Base-by-base conservation (phyloP, 257 asterid genomes). In the Solanum sejunctum region DNA sequence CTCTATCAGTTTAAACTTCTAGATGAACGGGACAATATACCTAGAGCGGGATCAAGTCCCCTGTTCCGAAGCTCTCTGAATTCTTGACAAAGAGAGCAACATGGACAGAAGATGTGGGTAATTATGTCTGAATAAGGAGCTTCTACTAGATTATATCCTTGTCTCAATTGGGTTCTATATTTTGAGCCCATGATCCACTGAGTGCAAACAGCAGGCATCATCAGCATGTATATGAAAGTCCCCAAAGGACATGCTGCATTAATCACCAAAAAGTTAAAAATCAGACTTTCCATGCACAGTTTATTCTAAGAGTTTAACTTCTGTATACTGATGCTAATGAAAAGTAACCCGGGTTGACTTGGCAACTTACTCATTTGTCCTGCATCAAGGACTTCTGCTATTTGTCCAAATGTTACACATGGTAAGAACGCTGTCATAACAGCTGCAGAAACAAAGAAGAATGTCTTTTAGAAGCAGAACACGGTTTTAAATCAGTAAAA, bases 391-490 rank as follows among this genome's bases (percentile, higher is more conserved):
- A 91, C 90, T 83, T 91, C 94, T 20, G 92, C 89, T 66, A 89
- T 86, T 88, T 91, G 93, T 57, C 94, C 94, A 64, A 90, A 90
- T 57, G 93, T 91, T 21, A 89, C 90, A 49, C 96, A 93, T 11
- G 96, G 96, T 58, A 87, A 85, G 43, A 84, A 43, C 18, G 84
- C 45, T 1, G 96, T 93, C 84, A 93, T 87, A 41, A 90, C 52
- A 51, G 96, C 94, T 93, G 94, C 57, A 43, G 47, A 93, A 61
- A 43, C 83, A 49, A 61, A 64, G 54, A 67, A 28, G 6, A 18
- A 83, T 26, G 17, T 26, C 5, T 9, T 39, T 77, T 15, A 77
- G 47, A 51, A 21, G 16, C 1, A 2, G 54, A 70, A 41, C 54
- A 10, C 41, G 79, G 54, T 41, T 7, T 70, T 18, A 70, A 70